phyloP scores from a whole-genome alignment of 2,329 filamentous ascomycete species.

The Fusarium sp. region DNA sequence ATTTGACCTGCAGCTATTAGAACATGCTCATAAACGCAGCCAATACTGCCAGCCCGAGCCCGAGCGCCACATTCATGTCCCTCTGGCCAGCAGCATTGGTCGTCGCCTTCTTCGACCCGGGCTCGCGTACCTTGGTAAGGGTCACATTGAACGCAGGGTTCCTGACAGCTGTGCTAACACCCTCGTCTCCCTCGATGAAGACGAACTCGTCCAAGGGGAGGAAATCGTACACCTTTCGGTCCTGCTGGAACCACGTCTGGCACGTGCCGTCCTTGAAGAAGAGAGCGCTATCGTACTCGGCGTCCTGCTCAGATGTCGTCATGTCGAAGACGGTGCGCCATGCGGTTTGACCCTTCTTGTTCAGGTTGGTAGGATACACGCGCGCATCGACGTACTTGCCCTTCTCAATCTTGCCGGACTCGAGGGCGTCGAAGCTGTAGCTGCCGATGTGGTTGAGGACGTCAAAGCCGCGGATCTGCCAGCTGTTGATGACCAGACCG shows the following conservation, averaged over 20 bases:
- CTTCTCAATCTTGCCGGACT: constrained; percentile 12
- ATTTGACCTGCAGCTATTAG: constrained; percentile 31
- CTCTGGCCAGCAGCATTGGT: constrained; percentile 6
- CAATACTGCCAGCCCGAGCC: constrained; percentile 2
- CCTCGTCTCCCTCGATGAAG: constrained; percentile 31
- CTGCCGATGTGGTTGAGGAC: constrained; percentile 49
- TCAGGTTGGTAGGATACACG: constrained; percentile 45
- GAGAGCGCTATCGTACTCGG: constrained; percentile 33
- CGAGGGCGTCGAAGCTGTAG: constrained; percentile 37
- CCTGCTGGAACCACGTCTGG: constrained; percentile 46
- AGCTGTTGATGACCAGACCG: constrained; percentile 52
- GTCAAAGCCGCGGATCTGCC: constrained; percentile 54
- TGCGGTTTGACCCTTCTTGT: constrained; percentile 33
- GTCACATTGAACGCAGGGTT: constrained; percentile 43
- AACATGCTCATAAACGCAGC: constrained; percentile 30
- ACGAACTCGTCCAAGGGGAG: constrained; percentile 46
- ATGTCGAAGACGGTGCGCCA: constrained; percentile 49
- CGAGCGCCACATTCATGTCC: constrained; percentile 5
- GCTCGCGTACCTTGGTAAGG: constrained; percentile 40
- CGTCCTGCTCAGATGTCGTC: constrained; percentile 21
- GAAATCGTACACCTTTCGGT: constrained; percentile 48
- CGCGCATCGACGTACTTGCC: constrained; percentile 37
- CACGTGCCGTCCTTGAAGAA: constrained; percentile 46
- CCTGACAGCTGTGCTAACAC: constrained; percentile 26
- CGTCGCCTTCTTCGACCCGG: constrained; percentile 27